Evolutionary conservation across 2,329 filamentous ascomycete species (phyloP).

Genomic region (Paecilomyces dactylethromorphus): DNA sequence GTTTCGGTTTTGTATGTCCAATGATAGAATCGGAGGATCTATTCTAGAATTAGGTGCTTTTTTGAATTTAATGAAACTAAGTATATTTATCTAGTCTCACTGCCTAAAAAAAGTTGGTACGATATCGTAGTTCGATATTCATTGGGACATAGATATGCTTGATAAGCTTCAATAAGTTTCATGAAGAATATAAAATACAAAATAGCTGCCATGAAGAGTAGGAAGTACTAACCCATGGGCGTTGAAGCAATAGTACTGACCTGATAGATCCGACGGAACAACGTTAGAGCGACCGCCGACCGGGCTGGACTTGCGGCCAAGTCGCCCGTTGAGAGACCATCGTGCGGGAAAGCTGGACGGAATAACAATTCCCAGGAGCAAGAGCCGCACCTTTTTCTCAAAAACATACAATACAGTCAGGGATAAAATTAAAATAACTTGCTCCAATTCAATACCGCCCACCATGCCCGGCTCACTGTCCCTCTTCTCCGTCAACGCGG

Average conservation of each 20-base stretch:
- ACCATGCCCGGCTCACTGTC: conserved; percentile 69
- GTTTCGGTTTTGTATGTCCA: background rate
- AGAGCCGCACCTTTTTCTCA: too few relatives aligned
- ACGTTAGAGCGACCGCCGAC: conserved; percentile 12
- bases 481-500: conserved; percentile 68
- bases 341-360: conserved; percentile 17
- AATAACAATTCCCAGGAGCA: conserved; percentile 3
- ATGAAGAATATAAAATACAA: background rate
- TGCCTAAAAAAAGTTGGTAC: too few relatives aligned
- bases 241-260: background rate
- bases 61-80: too few relatives aligned
- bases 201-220: background rate
- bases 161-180: too few relatives aligned
- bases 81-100: too few relatives aligned
- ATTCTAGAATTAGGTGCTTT: too few relatives aligned
- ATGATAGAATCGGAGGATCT: too few relatives aligned
- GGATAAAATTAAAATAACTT: background rate
- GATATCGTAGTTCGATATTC: background rate
- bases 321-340: background rate
- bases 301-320: background rate
- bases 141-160: background rate
- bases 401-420: background rate
- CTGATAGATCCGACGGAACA: conserved; percentile 15
- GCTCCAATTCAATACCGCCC: conserved; percentile 9
- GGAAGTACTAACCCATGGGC: background rate